Conservation (phyloP, 768 basidiomycete genomes). For the Russula brevipes region DNA sequence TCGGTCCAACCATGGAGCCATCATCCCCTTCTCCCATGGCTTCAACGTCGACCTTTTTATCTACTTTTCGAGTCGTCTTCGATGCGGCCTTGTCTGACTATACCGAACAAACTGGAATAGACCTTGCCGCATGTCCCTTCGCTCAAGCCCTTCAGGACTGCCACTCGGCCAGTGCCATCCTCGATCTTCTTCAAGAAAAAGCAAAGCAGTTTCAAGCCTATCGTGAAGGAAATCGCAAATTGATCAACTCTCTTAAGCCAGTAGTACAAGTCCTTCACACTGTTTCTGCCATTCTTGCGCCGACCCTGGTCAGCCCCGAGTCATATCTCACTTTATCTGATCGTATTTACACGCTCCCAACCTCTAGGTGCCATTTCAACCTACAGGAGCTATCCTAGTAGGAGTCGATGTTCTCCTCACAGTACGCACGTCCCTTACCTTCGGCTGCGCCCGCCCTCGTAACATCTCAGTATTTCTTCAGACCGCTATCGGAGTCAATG, state of each 20-base stretch:
- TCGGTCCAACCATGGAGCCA: too few species aligned
- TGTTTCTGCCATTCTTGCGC: neutral
- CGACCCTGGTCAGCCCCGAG: neutral
- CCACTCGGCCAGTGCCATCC: neutral
- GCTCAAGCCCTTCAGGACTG: neutral
- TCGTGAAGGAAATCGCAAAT: neutral
- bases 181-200: neutral
- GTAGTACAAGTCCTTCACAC: neutral
- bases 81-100: neutral
- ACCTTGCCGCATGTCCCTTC: neutral
- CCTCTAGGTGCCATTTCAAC: constrained; percentile 1
- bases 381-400: neutral
- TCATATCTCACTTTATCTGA: neutral
- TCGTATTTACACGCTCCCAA: neutral
- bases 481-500: neutral
- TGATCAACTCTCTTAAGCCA: neutral
- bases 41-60: neutral
- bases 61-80: neutral
- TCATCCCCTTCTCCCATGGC: too few species aligned
- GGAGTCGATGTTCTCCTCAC: neutral
- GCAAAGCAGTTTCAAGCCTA: neutral
- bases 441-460: neutral
- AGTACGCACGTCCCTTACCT: neutral
- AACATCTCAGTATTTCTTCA: neutral
- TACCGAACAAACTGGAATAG: neutral